These are phyloP conservation scores for Mycena filopes DNA, from an alignment of 768 basidiomycete species.

Conservation along the genomic window DNA sequence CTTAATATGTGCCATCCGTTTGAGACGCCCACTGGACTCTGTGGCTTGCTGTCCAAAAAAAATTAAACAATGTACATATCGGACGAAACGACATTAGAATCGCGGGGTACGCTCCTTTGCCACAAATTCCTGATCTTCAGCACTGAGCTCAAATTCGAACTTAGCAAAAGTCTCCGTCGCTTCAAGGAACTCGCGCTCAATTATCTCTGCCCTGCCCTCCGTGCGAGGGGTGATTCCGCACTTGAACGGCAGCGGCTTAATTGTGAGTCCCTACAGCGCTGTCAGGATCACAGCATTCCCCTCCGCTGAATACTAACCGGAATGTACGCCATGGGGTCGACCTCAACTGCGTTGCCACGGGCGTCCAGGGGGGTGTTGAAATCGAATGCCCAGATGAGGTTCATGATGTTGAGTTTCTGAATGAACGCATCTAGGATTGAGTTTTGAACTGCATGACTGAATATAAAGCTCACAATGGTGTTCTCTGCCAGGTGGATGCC, in stretches of 20 bases:
- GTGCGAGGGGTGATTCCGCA: conserved; percentile 38
- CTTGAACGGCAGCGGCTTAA: conserved; percentile 32
- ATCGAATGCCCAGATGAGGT: conserved; percentile 44
- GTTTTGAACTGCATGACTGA: no score
- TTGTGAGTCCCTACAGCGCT: conserved; percentile 28
- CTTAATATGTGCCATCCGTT: neutral
- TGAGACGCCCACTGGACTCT: no score
- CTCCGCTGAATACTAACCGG: no score
- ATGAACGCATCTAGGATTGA: neutral
- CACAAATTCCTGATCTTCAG: conserved; percentile 29
- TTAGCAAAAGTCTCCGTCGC: conserved; percentile 25
- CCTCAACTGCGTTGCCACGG: conserved; percentile 15
- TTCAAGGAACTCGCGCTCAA: conserved; percentile 31
- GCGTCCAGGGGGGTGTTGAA: conserved; percentile 30
- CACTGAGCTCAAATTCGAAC: conserved; percentile 27
- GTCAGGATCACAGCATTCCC: neutral
- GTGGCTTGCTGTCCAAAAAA: no score
- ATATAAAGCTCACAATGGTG: conserved; percentile 1
- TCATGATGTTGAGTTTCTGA: conserved; percentile 37
- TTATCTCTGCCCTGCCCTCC: conserved; percentile 26
- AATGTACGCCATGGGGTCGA: conserved; percentile 28
- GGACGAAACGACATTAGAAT: no score
- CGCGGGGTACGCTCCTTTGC: neutral
- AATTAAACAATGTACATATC: no score
- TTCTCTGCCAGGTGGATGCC: conserved; percentile 22